Conservation (phyloP, 768 basidiomycete genomes). For the Xerocomus spinulosus region DNA sequence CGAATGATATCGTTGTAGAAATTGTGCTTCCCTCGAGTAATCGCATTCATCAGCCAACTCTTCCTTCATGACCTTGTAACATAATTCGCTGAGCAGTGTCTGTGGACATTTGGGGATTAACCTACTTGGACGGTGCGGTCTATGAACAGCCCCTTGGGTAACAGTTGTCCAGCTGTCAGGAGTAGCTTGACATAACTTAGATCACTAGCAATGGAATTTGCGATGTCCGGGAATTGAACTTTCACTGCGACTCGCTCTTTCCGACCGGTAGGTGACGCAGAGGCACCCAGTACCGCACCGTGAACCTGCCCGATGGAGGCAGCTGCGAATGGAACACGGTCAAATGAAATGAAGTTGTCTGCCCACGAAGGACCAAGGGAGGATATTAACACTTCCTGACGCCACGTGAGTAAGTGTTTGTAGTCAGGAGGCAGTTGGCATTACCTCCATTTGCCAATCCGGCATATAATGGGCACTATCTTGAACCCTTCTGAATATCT, state of each 20-base stretch:
- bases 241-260: constrained; percentile 72
- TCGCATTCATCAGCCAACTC: constrained; percentile 93
- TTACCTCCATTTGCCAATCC: constrained; percentile 94
- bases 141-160: constrained; percentile 87
- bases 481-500: constrained; percentile 86
- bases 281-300: constrained; percentile 54
- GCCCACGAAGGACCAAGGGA: constrained; percentile 77
- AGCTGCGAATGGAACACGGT: constrained; percentile 85
- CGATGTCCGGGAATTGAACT: constrained; percentile 93
- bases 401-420: background rate
- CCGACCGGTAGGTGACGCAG: constrained; percentile 48
- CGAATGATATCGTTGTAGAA: constrained; percentile 56
- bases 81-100: background rate
- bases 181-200: constrained; percentile 80
- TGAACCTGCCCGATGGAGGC: constrained; percentile 99
- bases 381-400: constrained; percentile 62
- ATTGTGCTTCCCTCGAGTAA: constrained; percentile 79
- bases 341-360: constrained; percentile 66
- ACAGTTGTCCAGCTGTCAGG: constrained; percentile 69
- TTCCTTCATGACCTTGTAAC: constrained; percentile 71
- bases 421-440: constrained; percentile 4
- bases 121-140: constrained; percentile 76
- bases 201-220: constrained; percentile 81
- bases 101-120: background rate
- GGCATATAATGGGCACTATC: constrained; percentile 99